Percentiles rank a stretch among this genome's conserved stretches.
phyloP scores from a whole-genome alignment of 495 filamentous ascomycete species.

The Astrothelium macrocarpum region DNA sequence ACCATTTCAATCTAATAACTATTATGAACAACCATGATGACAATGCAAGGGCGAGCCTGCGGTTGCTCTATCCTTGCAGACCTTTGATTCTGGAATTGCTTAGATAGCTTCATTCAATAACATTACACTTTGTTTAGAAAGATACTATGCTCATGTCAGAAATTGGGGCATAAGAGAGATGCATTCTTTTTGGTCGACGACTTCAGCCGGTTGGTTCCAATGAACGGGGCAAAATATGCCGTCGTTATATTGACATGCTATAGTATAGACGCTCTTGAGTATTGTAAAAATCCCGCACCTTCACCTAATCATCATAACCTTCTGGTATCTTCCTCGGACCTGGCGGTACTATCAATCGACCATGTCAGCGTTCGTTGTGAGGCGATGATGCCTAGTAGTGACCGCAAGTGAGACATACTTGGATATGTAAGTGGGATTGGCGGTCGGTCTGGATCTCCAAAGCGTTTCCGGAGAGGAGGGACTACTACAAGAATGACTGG shows the following conservation, averaged over 20 bases:
- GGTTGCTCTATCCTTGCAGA: not conserved
- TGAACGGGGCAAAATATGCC: not conserved
- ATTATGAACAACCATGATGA: too few species aligned
- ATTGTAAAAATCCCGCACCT: not conserved
- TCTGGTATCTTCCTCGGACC: conserved; percentile 60
- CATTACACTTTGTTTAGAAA: too few species aligned
- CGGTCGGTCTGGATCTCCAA: conserved; percentile 62
- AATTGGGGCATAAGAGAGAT: too few species aligned
- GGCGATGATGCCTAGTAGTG: too few species aligned
- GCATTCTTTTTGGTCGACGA: not conserved
- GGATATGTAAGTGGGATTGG: conserved; percentile 84
- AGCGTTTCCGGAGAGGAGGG: conserved; percentile 54
- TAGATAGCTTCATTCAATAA: too few species aligned
- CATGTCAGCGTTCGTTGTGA: too few species aligned
- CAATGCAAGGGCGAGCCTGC: too few species aligned
- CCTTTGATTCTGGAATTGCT: not conserved
- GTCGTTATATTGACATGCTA: not conserved
- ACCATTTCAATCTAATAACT: too few species aligned
- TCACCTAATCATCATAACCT: conserved; percentile 61
- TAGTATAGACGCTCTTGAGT: not conserved
- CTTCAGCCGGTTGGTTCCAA: not conserved
- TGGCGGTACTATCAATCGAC: conserved; percentile 53
- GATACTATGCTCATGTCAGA: too few species aligned
- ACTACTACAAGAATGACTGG: conserved; percentile 57
- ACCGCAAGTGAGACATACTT: conserved; percentile 52